These are phyloP conservation scores for Colletotrichum spaethianum DNA, from an alignment of 2,329 filamentous ascomycete genomes.

Conservation along the genomic window DNA sequence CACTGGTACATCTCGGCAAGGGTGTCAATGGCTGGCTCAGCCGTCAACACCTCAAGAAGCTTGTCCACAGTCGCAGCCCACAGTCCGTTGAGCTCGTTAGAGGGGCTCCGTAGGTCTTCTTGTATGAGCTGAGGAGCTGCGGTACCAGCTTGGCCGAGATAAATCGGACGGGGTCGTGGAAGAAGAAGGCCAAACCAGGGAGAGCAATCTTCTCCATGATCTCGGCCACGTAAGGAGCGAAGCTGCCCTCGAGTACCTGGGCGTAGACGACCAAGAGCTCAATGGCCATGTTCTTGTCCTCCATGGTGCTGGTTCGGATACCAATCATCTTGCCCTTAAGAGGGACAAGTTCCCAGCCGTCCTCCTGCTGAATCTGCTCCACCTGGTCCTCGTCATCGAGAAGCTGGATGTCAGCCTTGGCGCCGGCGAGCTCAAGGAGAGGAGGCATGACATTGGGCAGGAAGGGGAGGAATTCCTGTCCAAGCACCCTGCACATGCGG, in stretches of 20 bases:
- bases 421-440: slow-evolving; percentile 88
- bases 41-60: slow-evolving; percentile 91
- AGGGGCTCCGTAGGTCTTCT: slow-evolving; percentile 90
- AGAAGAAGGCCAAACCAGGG: slow-evolving; percentile 96
- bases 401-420: slow-evolving; percentile 97
- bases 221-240: slow-evolving; percentile 90
- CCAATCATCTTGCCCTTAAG: slow-evolving; percentile 98
- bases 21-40: slow-evolving; percentile 95
- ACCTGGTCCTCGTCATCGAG: slow-evolving; percentile 96
- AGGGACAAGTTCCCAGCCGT: slow-evolving; percentile 97
- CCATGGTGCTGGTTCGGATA: slow-evolving; percentile 95
- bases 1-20: slow-evolving; percentile 99
- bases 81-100: slow-evolving; percentile 82
- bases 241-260: slow-evolving; percentile 92
- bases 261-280: slow-evolving; percentile 98
- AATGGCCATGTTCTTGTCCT: slow-evolving; percentile 99
- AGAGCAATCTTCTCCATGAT: slow-evolving; percentile 98
- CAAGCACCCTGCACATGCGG: slow-evolving; percentile 96
- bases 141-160: slow-evolving; percentile 96
- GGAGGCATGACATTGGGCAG: slow-evolving; percentile 95
- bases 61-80: slow-evolving; percentile 92
- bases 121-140: slow-evolving; percentile 92
- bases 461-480: slow-evolving; percentile 91
- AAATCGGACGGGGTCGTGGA: slow-evolving; percentile 96
- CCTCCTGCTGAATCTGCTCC: slow-evolving; percentile 92